phyloP scores from a whole-genome alignment of 2,329 filamentous ascomycete species.

The Aspergillus eucalypticola region DNA sequence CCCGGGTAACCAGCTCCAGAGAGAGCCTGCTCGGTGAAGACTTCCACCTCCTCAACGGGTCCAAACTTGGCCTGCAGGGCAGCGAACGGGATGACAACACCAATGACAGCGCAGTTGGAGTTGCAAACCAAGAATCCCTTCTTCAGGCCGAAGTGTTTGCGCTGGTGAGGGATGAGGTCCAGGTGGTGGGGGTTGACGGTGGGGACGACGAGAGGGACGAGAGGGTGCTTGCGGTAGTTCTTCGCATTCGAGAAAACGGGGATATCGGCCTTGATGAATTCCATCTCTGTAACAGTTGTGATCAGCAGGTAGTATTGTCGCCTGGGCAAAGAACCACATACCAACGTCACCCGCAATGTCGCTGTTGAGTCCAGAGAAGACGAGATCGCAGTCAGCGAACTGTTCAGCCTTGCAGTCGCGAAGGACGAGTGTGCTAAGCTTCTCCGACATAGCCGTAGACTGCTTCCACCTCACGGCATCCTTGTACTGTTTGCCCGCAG shows the following conservation, averaged over 20 bases:
- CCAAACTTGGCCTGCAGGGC: conserved; percentile 86
- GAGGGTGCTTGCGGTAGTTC: conserved; percentile 88
- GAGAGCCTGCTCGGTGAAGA: conserved; percentile 93
- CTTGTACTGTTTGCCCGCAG: conserved; percentile 89
- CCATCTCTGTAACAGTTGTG: conserved; percentile 65
- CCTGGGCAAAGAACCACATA: conserved; percentile 44
- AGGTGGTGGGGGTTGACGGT: conserved; percentile 91
- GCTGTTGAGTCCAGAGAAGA: conserved; percentile 90
- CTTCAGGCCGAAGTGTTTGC: conserved; percentile 67
- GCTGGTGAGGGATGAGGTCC: conserved; percentile 85
- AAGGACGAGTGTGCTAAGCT: conserved; percentile 76
- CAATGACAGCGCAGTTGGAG: conserved; percentile 97
- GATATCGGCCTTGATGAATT: conserved; percentile 83
- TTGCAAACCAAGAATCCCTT: conserved; percentile 96
- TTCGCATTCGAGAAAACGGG: conserved; percentile 97
- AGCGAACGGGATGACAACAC: conserved; percentile 90
- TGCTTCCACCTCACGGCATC: conserved; percentile 97
- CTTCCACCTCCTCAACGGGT: conserved; percentile 71
- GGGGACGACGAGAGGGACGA: conserved; percentile 90
- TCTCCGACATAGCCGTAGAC: conserved; percentile 73
- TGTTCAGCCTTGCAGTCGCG: conserved; percentile 79
- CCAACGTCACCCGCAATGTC: conserved; percentile 91
- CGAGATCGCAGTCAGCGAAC: conserved; percentile 86
- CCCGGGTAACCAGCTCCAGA: conserved; percentile 74
- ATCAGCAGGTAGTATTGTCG: conserved; percentile 1